phyloP scores from a whole-genome alignment of 805 yeast species.

The Myxozyma neotropica region DNA sequence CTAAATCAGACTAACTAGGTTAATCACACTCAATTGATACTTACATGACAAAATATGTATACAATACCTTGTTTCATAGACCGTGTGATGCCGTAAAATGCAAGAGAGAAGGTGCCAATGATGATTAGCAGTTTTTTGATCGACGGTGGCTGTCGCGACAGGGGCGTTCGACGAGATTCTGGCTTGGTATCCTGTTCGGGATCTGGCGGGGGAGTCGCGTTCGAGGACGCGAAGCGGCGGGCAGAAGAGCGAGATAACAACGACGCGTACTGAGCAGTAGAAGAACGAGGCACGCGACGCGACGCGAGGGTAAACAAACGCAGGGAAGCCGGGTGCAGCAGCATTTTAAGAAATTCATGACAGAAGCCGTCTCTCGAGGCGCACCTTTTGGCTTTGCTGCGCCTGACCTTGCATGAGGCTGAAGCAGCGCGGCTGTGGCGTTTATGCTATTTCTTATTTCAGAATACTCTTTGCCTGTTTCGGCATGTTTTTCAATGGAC shows the following conservation, averaged over 20 bases:
- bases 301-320: conserved; percentile 1
- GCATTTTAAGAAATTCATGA: background rate
- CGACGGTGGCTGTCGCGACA: conserved; percentile 24
- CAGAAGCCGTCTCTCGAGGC: background rate
- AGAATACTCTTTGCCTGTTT: background rate
- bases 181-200: background rate
- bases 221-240: conserved; percentile 2
- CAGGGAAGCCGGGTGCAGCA: background rate
- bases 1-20: background rate
- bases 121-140: conserved; percentile 6
- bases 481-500: too few species aligned
- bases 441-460: background rate
- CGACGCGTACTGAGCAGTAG: background rate
- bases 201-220: background rate
- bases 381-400: background rate
- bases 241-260: background rate
- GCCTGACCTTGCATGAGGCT: background rate
- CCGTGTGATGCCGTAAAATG: conserved; percentile 17
- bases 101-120: conserved; percentile 5
- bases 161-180: conserved; percentile 8
- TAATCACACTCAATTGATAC: background rate
- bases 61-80: conserved; percentile 23
- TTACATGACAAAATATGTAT: background rate
- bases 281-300: background rate
- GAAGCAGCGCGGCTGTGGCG: background rate